These are phyloP conservation scores for Chrysanthemum lavandulifolium DNA, from an alignment of 129 eudicot genomes.

Conservation along the genomic window DNA sequence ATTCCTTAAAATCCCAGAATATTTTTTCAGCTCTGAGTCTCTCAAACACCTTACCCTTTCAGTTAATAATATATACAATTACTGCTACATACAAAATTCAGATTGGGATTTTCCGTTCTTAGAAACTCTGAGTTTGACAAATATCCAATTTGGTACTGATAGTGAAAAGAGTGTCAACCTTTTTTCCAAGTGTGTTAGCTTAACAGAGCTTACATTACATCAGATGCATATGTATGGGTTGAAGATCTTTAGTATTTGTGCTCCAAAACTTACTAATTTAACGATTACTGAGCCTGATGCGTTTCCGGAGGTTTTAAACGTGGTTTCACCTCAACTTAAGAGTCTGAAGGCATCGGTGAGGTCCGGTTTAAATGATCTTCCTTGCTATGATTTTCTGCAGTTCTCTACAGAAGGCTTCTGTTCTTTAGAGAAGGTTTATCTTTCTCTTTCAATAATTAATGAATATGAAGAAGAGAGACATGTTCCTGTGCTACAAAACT, in stretches of 20 bases:
- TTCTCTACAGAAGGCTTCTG: no score
- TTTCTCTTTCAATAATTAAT: background rate
- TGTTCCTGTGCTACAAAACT: no score
- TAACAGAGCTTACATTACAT: no score
- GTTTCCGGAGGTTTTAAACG: background rate
- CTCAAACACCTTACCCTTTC: background rate
- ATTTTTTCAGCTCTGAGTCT: background rate
- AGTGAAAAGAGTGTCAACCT: background rate
- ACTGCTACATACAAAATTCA: background rate
- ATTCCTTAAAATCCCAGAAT: background rate
- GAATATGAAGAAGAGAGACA: no score
- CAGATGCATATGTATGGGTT: no score
- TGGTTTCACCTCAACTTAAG: background rate
- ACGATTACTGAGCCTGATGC: no score
- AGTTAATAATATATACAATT: background rate
- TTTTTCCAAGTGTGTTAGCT: no score
- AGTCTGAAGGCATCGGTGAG: no score
- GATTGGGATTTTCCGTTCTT: slow-evolving; percentile 1
- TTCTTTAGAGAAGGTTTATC: no score
- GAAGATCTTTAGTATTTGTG: no score
- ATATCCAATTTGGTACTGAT: background rate
- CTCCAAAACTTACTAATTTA: no score
- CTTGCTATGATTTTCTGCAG: no score
- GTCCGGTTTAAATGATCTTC: background rate
- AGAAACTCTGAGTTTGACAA: background rate